phyloP scores from a whole-genome alignment of 306 rosid species.

The Cicer arietinum region DNA sequence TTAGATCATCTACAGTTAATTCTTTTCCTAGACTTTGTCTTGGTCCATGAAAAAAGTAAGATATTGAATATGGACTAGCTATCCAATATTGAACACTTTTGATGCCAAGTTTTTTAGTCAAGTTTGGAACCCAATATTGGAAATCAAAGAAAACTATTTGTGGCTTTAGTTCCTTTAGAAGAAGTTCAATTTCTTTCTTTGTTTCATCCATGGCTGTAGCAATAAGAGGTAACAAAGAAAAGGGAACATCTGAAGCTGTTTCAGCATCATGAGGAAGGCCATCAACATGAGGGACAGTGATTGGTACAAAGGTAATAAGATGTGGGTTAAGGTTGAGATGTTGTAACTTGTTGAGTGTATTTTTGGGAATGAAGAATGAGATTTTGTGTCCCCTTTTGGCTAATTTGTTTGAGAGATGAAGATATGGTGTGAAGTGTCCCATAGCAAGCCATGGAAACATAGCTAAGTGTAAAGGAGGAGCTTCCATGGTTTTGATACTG shows the following conservation, averaged over 20 bases:
- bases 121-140: slow-evolving; percentile 38
- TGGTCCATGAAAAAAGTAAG: slow-evolving; percentile 10
- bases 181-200: slow-evolving; percentile 29
- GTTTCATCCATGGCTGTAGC: slow-evolving; percentile 45
- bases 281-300: slow-evolving; percentile 19
- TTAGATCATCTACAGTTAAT: slow-evolving; percentile 28
- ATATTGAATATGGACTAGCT: neutral
- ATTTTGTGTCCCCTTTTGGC: slow-evolving; percentile 40
- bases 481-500: neutral
- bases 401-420: slow-evolving; percentile 45
- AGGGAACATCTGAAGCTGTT: slow-evolving; percentile 49
- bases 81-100: slow-evolving; percentile 23
- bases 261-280: slow-evolving; percentile 39
- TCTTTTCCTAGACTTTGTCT: slow-evolving; percentile 24
- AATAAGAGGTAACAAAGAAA: neutral
- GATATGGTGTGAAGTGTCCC: slow-evolving; percentile 39
- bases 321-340: slow-evolving; percentile 35
- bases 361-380: slow-evolving; percentile 40
- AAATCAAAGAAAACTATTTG: slow-evolving; percentile 47
- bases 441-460: slow-evolving; percentile 52
- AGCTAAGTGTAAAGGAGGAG: slow-evolving; percentile 40
- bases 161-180: slow-evolving; percentile 36
- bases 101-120: slow-evolving; percentile 38
- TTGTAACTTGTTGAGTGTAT: slow-evolving; percentile 33
- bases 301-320: slow-evolving; percentile 30